Base-by-base conservation (phyloP, 306 rosid species). In the Lithocarpus polystachyus region DNA sequence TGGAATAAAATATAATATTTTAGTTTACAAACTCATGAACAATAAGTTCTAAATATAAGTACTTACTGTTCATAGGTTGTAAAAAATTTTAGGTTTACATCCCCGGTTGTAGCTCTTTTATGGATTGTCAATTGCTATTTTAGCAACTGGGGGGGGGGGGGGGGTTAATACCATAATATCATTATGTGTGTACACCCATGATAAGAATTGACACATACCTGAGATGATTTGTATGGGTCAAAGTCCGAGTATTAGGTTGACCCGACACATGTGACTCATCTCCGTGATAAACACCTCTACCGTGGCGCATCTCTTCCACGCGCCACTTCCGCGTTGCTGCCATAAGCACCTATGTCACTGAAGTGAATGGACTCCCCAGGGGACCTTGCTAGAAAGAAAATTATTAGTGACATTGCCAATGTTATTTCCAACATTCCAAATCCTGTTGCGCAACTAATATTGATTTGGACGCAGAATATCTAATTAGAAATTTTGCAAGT, bases 381-480 rank as follows among this genome's bases (percentile, higher is more conserved):
- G 81, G 84, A 0, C 23, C 62, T 56, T 82, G 72, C 53, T 1
- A 76, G 4, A 28, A 89, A 5, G 52, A 86, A 84, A 8, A 80
- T 18, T 1, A 6, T n/a, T 6, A 89, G 57, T 4, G 87, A 77
- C 56, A 52, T 71, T 4, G 67, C 86, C 77, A 86, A 18, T 4
- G 79, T 84, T 28, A 31, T 81, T 9, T 83, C 84, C 73, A 86
- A 60, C 22, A 89, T 23, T 5, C 81, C 81, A 51, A 75, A 82
- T 13, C 88, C 81, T 5, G 28, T 33, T 1, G 52, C 85, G 88
- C 90, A 84, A 72, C 88, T 74, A 2, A 89, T 70, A 62, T 82
- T 84, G 13, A 86, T 90, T 88, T 89, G 31, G 22, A 22, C 17
- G 4, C 17, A 24, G 0, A 24, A 5, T 56, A 29, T n/a, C 7